Evolutionary conservation across 2,329 filamentous ascomycete genomes (phyloP).

Genomic region (Diaporthe amygdali): DNA sequence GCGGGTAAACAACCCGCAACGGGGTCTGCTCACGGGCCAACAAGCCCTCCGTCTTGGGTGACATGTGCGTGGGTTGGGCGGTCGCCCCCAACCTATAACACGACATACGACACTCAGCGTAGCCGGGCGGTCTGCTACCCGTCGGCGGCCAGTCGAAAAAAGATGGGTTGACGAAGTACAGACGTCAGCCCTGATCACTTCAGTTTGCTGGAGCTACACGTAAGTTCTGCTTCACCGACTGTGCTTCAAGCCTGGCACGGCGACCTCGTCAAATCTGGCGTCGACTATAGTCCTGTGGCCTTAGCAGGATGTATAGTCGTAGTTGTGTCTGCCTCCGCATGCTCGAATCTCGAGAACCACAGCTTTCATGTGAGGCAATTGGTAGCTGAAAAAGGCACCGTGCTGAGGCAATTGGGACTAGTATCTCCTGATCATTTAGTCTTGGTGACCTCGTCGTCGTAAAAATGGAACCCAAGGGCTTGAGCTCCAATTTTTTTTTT

Average conservation of each 20-base stretch:
- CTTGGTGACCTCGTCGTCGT: background rate
- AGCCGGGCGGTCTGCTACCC: background rate
- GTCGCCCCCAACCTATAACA: background rate
- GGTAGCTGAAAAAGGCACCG: no score
- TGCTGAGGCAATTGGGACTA: no score
- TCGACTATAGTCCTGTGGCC: no score
- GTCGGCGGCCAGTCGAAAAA: background rate
- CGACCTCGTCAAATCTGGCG: background rate
- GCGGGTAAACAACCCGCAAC: background rate
- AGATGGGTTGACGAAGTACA: background rate
- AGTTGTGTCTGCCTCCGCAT: background rate
- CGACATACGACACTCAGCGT: background rate
- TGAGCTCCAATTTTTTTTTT: background rate
- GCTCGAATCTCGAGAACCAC: background rate
- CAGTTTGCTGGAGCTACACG: background rate
- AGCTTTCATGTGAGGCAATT: no score
- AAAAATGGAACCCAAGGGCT: background rate
- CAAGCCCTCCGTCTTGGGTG: background rate
- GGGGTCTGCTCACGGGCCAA: background rate
- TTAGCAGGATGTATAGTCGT: background rate
- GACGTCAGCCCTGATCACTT: background rate
- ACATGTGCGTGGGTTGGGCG: background rate
- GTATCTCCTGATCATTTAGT: background rate
- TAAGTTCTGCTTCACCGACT: background rate
- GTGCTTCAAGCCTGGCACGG: background rate